These are phyloP conservation scores for Penicillium olsonii DNA, from an alignment of 2,329 filamentous ascomycete species.

Conservation along the genomic window DNA sequence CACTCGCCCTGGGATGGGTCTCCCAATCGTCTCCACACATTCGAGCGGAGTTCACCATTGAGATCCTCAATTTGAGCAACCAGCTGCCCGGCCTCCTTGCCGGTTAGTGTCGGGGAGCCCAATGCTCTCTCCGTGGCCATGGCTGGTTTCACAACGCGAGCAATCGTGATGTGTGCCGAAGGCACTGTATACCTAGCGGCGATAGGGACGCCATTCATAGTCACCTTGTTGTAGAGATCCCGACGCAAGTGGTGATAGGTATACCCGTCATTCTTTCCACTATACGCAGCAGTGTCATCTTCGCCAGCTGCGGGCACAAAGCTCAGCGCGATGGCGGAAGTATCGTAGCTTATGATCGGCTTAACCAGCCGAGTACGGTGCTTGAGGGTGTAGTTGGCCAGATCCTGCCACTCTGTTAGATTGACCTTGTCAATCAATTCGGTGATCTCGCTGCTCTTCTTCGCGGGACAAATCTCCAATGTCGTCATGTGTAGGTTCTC, in stretches of 20 bases:
- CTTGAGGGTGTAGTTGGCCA: conserved; percentile 66
- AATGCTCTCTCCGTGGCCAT: conserved; percentile 50
- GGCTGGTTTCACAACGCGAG: conserved; percentile 69
- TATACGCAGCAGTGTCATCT: conserved; percentile 38
- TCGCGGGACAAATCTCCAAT: conserved; percentile 81
- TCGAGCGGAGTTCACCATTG: conserved; percentile 70
- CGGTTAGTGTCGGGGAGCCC: conserved; percentile 35
- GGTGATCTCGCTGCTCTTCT: conserved; percentile 68
- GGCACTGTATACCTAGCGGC: conserved; percentile 83
- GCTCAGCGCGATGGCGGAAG: conserved; percentile 80
- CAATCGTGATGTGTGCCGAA: conserved; percentile 86
- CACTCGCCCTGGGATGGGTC: conserved; percentile 65
- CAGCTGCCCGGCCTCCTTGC: conserved; percentile 62
- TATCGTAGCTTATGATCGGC: conserved; percentile 80
- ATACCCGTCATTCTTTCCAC: conserved; percentile 61
- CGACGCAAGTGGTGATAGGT: conserved; percentile 89
- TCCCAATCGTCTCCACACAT: conserved; percentile 64
- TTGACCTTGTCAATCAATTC: conserved; percentile 50
- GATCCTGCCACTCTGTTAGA: conserved; percentile 37
- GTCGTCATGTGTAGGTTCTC: conserved; percentile 80
- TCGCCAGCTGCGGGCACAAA: conserved; percentile 79
- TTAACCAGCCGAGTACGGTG: conserved; percentile 77
- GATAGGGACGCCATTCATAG: conserved; percentile 66
- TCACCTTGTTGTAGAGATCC: conserved; percentile 68
- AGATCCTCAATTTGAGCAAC: conserved; percentile 71